Evolutionary conservation across 768 basidiomycete genomes (phyloP), one percentile per base, ranked within the genome.

Genomic region (Ramaria sp.): DNA sequence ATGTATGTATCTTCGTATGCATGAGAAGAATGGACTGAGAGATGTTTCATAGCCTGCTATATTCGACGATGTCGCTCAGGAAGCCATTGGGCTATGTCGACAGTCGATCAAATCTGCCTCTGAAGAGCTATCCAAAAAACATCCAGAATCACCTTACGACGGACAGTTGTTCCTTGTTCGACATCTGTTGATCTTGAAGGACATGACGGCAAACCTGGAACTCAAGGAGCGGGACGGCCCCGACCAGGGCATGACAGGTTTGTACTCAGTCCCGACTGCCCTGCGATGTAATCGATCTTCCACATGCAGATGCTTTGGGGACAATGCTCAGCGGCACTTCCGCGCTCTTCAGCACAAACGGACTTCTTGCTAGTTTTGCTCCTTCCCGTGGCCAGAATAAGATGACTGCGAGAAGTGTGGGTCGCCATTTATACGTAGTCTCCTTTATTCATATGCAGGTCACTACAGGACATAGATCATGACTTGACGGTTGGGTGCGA

Each of bases 31-130:
- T 27, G 27, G 5, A 7, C 42, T 19, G 33, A 45, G 37, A n/a
- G 52, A 53, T n/a, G 7, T 41, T 43, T 10, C 34, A 6, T 58
- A 98, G 93, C 84, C 89, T n/a, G 86, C 83, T 1, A 94, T 97
- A 58, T 99, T 96, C 58, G 88, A 93, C 63, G 96, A 99, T 67
- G 88, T 98, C 41, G 93, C 95, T 0, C 90, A 93, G 70, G 94
- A 97, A 71, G 91, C 94, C 0, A 77, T 96, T 33, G 75, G 78
- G 12, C 73, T 91, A 4, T 95, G 93, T 67, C 81, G 85, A 37
- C 78, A 85, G 58, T 95, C 94, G 0, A 78, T 98, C 3, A 74
- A 87, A 37, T 68, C 78, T 5, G 91, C 89, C 0, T 78, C 87
- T 0, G 78, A 85, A n/a, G 71, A 76, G 20, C 75, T 97, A 50